These are phyloP conservation scores for Pachysandra terminalis DNA, from an alignment of 164 flowering plant species.

Conservation along the genomic window DNA sequence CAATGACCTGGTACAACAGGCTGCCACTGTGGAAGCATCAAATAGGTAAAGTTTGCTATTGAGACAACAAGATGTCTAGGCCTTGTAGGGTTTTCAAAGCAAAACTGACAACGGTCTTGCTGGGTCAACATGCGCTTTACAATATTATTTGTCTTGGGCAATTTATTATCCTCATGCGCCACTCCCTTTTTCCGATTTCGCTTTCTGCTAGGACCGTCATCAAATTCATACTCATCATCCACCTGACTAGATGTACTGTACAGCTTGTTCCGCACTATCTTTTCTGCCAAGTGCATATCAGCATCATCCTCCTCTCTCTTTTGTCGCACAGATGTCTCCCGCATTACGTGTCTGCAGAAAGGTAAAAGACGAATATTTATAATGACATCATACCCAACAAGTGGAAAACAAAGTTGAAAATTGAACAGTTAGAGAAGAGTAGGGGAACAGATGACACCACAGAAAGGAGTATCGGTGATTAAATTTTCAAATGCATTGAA, in stretches of 20 bases:
- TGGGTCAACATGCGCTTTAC: conserved; percentile 55
- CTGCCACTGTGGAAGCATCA: conserved; percentile 76
- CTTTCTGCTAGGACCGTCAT: conserved; percentile 54
- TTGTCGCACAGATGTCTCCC: conserved; percentile 28
- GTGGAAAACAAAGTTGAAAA: neutral
- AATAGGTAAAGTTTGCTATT: conserved; percentile 78
- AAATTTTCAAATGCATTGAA: too few species aligned
- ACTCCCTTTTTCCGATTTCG: conserved; percentile 34
- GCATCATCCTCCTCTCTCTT: conserved; percentile 65
- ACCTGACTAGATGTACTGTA: conserved; percentile 43
- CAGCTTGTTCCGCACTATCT: conserved; percentile 52
- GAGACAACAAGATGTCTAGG: conserved; percentile 82
- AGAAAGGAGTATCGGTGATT: too few species aligned
- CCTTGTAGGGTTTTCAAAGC: conserved; percentile 81
- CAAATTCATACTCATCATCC: conserved; percentile 83
- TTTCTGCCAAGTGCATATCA: conserved; percentile 70
- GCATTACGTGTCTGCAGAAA: conserved; percentile 33
- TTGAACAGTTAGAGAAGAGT: too few species aligned
- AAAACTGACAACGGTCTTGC: conserved; percentile 84
- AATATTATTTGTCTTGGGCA: conserved; percentile 18
- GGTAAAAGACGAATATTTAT: neutral
- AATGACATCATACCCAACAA: too few species aligned
- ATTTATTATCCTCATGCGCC: conserved; percentile 23
- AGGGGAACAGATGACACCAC: too few species aligned
- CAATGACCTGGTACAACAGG: conserved; percentile 89